Base-by-base conservation (phyloP, 768 basidiomycete species). In the Dioszegia crocea region DNA sequence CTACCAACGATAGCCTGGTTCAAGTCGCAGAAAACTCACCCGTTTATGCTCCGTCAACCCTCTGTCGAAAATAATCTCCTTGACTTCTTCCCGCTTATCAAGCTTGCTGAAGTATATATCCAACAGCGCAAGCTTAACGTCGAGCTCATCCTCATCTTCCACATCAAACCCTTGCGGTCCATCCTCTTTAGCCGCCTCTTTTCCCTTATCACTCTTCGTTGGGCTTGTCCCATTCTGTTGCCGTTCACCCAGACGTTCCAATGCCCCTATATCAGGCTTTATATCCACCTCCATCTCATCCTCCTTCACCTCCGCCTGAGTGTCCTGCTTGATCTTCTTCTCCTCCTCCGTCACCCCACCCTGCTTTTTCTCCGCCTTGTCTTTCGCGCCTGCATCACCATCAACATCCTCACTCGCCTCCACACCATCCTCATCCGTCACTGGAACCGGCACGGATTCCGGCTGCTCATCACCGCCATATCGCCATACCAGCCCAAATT, bases 41-140 rank as follows among this genome's bases (percentile, higher is more conserved):
- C 92, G 91, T 78, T 93, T 97, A 74, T 94, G 91, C 66, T 96
- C 91, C 46, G 94, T 80, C 52, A 99, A 78, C 1, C 91, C 91
- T 40, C 94, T 81, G 67, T 97, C 89, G 68, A 91, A 96, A 75
- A 99, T 89, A 62, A 99, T 76, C 2, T 85, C 85, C 77, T 97
- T 99, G 27, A 83, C 84, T 71, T 92, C 88, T 53, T 85, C 78
- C 40, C 94, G 83, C 77, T 88, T 90, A 61, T 89, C 88, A 10
- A 97, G 82, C 49, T 89, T 85, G 59, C 91, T 89, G 63, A 84
- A 84, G 79, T 97, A 99, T 80, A 91, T 89, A 75, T 96, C 89
- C 57, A 97, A 78, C 54, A 97, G 75, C 0, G 88, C 85, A 40
- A 96, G 79, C 79, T 99, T 99, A 80, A 97, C 88, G 17, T 83